Conservation (phyloP, 305 asterid species). For the Fraxinus velutina region DNA sequence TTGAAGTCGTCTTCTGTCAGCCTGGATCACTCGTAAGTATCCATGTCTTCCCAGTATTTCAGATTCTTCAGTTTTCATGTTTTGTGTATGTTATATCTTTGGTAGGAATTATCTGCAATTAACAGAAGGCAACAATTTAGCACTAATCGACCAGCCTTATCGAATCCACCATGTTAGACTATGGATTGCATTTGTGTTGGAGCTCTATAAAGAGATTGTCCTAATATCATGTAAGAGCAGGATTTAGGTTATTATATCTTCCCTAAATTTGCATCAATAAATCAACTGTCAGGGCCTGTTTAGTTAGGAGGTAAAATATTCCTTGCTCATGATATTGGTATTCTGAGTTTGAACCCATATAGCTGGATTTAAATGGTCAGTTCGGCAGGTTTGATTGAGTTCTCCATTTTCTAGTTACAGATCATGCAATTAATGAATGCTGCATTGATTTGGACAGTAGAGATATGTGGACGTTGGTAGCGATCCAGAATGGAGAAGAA, state of each 20-base stretch:
- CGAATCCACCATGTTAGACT: neutral
- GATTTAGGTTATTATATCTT: neutral
- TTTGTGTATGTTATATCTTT: neutral
- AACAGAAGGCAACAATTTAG: neutral
- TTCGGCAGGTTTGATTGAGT: neutral
- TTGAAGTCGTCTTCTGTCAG: constrained; percentile 58
- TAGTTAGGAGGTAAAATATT: neutral
- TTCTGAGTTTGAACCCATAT: neutral
- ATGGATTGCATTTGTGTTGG: neutral
- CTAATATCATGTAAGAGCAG: neutral
- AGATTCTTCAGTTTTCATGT: constrained; percentile 14
- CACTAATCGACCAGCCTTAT: neutral
- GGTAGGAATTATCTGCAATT: neutral
- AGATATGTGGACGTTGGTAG: neutral
- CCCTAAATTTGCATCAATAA: neutral
- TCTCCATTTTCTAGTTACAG: neutral
- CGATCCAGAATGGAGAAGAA: neutral
- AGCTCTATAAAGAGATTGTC: neutral
- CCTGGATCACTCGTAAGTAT: constrained; percentile 86
- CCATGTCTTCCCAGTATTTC: neutral
- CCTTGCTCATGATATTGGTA: neutral
- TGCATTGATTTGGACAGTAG: neutral
- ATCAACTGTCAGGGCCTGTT: neutral
- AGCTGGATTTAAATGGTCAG: neutral
- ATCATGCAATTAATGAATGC: neutral